Conservation (phyloP, 148 eudicot species). For the Arctostaphylos glauca region DNA sequence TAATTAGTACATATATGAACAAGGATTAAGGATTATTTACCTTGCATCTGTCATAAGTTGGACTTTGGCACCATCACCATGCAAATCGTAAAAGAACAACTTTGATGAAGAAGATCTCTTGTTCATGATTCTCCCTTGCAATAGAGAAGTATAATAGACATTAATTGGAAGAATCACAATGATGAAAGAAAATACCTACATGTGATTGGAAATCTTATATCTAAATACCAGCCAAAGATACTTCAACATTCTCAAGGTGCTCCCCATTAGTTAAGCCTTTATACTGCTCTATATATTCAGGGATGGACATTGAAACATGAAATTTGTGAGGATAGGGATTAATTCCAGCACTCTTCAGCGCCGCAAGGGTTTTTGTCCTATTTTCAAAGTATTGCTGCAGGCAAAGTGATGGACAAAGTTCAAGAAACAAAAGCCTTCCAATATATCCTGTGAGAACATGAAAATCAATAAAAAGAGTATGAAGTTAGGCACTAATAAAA, state of each 20-base stretch:
- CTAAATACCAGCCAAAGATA: constrained; percentile 66
- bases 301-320: constrained; percentile 42
- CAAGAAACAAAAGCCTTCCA: neutral
- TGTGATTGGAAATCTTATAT: neutral
- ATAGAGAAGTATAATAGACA: constrained; percentile 1
- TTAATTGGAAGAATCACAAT: neutral
- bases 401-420: constrained; percentile 11
- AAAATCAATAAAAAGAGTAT: neutral
- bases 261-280: constrained; percentile 55
- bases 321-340: constrained; percentile 97
- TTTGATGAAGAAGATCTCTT: constrained; percentile 85
- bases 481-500: neutral
- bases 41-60: constrained; percentile 96
- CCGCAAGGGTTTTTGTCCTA: constrained; percentile 63
- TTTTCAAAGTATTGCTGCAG: constrained; percentile 89
- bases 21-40: constrained; percentile 29
- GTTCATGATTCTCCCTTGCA: constrained; percentile 82
- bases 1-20: neutral
- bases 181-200: neutral
- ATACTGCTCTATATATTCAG: constrained; percentile 61
- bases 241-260: constrained; percentile 65
- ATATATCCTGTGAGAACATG: neutral
- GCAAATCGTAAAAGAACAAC: constrained; percentile 84
- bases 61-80: constrained; percentile 70
- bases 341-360: constrained; percentile 62